A percentile compares a stretch with the other conserved stretches of the same genome.
phyloP scores from a whole-genome alignment of 345 rosid species.

The Eucalyptus victrix region DNA sequence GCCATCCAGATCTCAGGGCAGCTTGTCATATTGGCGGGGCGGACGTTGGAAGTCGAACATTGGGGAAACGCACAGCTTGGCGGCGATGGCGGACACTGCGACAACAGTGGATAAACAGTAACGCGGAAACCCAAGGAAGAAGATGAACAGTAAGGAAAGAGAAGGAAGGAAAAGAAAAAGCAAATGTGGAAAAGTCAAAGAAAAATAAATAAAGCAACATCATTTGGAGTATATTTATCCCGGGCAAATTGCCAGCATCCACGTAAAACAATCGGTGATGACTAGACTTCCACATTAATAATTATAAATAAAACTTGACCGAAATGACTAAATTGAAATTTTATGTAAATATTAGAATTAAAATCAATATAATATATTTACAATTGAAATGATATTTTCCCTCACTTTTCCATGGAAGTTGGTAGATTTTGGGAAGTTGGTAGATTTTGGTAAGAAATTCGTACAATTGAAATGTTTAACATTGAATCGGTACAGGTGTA shows the following conservation, averaged over 20 bases:
- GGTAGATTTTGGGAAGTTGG: neutral
- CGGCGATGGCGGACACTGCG: neutral
- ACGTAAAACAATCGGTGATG: fast-evolving
- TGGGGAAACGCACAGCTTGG: neutral
- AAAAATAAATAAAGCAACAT: neutral
- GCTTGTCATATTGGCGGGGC: neutral
- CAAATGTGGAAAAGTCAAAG: neutral
- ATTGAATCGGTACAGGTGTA: no score
- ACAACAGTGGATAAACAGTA: neutral
- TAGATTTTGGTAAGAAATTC: neutral
- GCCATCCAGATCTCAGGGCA: neutral
- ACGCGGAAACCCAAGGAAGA: no score
- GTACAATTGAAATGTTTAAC: fast-evolving
- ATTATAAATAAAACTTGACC: fast-evolving
- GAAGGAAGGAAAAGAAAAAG: no score
- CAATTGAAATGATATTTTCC: neutral
- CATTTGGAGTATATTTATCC: neutral
- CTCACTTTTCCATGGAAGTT: neutral
- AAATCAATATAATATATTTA: no score
- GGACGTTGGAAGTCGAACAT: neutral
- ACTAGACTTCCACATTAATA: no score
- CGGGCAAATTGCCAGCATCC: fast-evolving
- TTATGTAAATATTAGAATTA: no score
- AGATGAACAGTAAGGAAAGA: no score
- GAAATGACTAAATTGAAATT: no score